Percentiles rank a stretch among this genome's conserved stretches.
Evolutionary conservation across 164 flowering plant species (phyloP).

Genomic region (Litsea cubeba): DNA sequence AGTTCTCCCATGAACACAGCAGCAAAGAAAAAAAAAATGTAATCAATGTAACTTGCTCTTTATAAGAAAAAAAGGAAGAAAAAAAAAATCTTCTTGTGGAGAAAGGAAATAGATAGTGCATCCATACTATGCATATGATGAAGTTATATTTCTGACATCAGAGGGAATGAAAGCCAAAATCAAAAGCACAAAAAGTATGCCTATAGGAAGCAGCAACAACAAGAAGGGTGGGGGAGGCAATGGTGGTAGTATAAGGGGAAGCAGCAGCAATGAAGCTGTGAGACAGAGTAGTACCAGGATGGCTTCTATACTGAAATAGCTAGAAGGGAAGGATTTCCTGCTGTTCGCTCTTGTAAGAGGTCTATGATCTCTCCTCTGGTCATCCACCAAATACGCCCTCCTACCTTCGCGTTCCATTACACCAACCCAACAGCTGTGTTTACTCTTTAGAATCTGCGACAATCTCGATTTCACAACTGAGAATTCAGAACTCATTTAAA

Average conservation of each 20-base stretch:
- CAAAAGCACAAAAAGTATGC: slow-evolving; percentile 57
- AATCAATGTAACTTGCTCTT: neutral
- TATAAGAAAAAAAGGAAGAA: neutral
- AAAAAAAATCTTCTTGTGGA: neutral
- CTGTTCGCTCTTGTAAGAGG: slow-evolving; percentile 25
- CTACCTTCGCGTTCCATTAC: slow-evolving; percentile 29
- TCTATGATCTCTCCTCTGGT: slow-evolving; percentile 17
- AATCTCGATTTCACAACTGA: slow-evolving; percentile 15
- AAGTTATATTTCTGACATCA: slow-evolving; percentile 41
- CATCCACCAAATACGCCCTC: slow-evolving; percentile 9
- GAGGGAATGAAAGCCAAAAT: slow-evolving; percentile 69
- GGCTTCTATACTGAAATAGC: slow-evolving; percentile 63
- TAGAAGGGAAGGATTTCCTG: slow-evolving; percentile 26
- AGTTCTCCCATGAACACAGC: neutral
- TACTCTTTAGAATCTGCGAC: slow-evolving; percentile 11
- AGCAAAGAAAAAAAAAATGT: neutral
- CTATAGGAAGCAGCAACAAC: slow-evolving; percentile 76
- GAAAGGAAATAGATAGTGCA: neutral
- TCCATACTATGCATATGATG: slow-evolving; percentile 35
- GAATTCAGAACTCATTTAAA: slow-evolving; percentile 23
- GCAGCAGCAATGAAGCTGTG: slow-evolving; percentile 62
- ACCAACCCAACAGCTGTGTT: slow-evolving; percentile 14
- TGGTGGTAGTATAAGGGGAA: slow-evolving; percentile 79
- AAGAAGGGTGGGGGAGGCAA: slow-evolving; percentile 90
- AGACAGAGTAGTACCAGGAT: slow-evolving; percentile 51